Base-by-base conservation (phyloP, 2,329 filamentous ascomycete genomes). In the Cadophora sp. region DNA sequence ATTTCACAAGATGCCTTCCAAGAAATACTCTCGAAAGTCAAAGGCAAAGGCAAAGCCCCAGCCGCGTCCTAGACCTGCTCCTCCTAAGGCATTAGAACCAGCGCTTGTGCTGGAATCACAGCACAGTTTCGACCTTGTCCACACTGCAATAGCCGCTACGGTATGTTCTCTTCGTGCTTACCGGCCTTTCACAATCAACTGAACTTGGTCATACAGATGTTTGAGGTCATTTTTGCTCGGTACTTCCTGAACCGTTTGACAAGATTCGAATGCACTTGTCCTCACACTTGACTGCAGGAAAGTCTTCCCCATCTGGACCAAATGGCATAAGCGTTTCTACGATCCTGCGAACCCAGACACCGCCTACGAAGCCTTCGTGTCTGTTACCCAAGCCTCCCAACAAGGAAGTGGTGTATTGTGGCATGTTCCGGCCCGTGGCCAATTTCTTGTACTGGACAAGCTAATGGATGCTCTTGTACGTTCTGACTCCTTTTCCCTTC, bases 391-490 rank as follows among this genome's bases (percentile, higher is more conserved):
- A 34, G n/a, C n/a, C 14, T 14, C 11, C 11, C 16, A 58, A 14
- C 24, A 24, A 34, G 11, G 61, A 40, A 8, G n/a, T 12, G 62
- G 62, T 4, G 7, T 37, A 11, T 24, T 12, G 22, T 64, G 62
- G 62, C 53, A 64, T 31, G 62, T 64, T 12, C 62, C 62, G 4
- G 62, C 26, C 16, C 34, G n/a, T 31, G 51, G 50, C 7, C 50
- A 56, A 22, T 19, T 16, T 24, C 22, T 50, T 14, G 46, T 46
- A 24, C 34, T 64, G 24, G 62, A 64, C 51, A 56, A 58, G 24
- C 26, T 64, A 2, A 29, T 64, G 31, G 14, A n/a, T 7, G 34
- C 37, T 55, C 50, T 64, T n/a, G 62, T 64, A 16, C 8, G 62
- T 58, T 11, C 16, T 29, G n/a, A 2, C 29, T 6, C 16, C 37